Percentiles rank a stretch among this genome's conserved stretches.
These are phyloP conservation scores for Paraurostyla sp. DNA, from an alignment of 73 alveolate genomes.

Conservation along the genomic window DNA sequence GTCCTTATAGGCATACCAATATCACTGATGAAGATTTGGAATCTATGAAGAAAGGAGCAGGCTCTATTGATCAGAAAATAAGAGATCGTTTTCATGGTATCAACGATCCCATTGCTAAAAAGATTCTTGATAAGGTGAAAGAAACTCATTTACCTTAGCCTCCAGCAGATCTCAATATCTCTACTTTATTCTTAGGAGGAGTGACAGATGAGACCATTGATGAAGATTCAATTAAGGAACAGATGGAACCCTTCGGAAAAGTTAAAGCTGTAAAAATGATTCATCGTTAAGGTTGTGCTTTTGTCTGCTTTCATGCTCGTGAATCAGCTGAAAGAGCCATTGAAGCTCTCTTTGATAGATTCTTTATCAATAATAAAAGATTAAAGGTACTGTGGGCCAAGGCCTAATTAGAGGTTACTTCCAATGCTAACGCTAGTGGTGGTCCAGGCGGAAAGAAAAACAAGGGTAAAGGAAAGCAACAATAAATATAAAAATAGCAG, in stretches of 20 bases:
- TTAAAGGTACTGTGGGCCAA: constrained; percentile 91
- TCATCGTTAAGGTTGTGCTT: constrained; percentile 64
- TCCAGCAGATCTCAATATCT: constrained; percentile 82
- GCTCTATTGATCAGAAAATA: constrained; percentile 80
- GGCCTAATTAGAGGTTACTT: constrained; percentile 57
- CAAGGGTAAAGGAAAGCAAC: too few species aligned
- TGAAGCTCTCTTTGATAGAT: constrained; percentile 80
- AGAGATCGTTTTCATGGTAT: constrained; percentile 81
- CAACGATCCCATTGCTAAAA: constrained; percentile 89
- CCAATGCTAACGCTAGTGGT: too few species aligned
- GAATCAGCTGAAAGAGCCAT: constrained; percentile 84
- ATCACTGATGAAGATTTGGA: constrained; percentile 66
- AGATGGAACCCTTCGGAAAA: constrained; percentile 84
- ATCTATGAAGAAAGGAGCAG: constrained; percentile 59
- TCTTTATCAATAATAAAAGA: constrained; percentile 83
- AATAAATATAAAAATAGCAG: too few species aligned
- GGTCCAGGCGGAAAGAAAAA: too few species aligned
- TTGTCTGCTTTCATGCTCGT: constrained; percentile 79
- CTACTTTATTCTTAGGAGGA: constrained; percentile 87
- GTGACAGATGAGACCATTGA: constrained; percentile 78
- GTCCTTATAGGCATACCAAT: constrained; percentile 90
- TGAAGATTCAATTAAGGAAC: constrained; percentile 76
- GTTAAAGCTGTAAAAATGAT: constrained; percentile 78
- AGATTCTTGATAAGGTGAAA: constrained; percentile 76
- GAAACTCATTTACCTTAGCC: constrained; percentile 84